Conservation (phyloP, 768 basidiomycete genomes). For the Amanita subjunquillea region DNA sequence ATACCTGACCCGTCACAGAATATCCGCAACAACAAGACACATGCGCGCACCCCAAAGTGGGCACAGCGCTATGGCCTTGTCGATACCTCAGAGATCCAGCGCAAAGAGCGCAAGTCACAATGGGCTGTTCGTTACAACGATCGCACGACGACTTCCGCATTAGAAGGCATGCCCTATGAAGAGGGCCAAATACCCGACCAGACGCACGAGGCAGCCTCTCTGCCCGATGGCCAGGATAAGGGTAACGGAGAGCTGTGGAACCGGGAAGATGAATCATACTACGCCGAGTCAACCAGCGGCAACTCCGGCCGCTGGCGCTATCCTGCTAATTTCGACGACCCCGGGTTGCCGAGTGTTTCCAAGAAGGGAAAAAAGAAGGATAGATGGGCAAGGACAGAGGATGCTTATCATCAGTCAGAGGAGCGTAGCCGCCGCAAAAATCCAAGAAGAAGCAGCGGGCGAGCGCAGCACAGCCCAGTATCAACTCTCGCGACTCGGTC, state of each 20-base stretch:
- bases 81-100: constrained; percentile 65
- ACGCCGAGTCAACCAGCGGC: constrained; percentile 32
- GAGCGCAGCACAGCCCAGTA: constrained; percentile 22
- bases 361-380: constrained; percentile 79
- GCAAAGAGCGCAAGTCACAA: constrained; percentile 71
- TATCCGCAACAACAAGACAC: constrained; percentile 91
- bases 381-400: constrained; percentile 79
- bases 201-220: background rate
- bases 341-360: constrained; percentile 24
- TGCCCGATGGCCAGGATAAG: constrained; percentile 22
- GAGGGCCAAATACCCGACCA: constrained; percentile 60
- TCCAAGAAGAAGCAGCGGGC: constrained; percentile 57
- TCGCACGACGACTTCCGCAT: constrained; percentile 57
- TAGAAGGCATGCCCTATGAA: constrained; percentile 62
- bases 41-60: constrained; percentile 93
- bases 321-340: constrained; percentile 76
- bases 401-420: constrained; percentile 57
- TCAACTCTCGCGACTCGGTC: constrained; percentile 24
- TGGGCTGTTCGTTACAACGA: constrained; percentile 88
- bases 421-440: constrained; percentile 37
- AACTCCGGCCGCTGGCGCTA: constrained; percentile 70
- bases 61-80: constrained; percentile 84
- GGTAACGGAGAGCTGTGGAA: constrained; percentile 63
- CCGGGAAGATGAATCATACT: constrained; percentile 68
- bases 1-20: constrained; percentile 40